A percentile compares a stretch with the other conserved stretches of the same genome.
These are phyloP conservation scores for Ambrosia trifida DNA, from an alignment of 129 eudicot species.

Conservation along the genomic window DNA sequence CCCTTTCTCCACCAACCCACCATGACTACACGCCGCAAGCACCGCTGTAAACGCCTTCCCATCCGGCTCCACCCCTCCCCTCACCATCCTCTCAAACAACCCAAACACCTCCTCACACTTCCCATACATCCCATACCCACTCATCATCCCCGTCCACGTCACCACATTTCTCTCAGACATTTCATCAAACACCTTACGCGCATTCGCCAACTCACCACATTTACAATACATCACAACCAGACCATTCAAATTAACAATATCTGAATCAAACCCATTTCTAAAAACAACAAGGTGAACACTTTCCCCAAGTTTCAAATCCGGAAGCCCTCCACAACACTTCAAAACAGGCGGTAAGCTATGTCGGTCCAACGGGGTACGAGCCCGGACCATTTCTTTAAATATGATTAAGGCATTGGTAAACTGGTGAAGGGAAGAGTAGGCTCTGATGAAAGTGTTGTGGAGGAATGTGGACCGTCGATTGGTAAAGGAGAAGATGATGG, in stretches of 20 bases:
- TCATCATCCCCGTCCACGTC: conserved; percentile 56
- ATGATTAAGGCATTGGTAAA: conserved; percentile 35
- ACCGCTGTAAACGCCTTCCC: conserved; percentile 30
- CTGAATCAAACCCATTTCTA: conserved; percentile 45
- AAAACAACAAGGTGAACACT: conserved; percentile 33
- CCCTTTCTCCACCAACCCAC: conserved; percentile 55
- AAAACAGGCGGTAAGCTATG: conserved; percentile 51
- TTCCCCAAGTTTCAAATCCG: conserved; percentile 40
- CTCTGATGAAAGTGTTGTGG: conserved; percentile 53
- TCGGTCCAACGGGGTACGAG: conserved; percentile 36
- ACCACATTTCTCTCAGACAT: conserved; percentile 53
- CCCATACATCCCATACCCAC: conserved; percentile 39
- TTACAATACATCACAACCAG: conserved; percentile 32
- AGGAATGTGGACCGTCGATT: conserved; percentile 55
- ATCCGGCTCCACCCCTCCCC: conserved; percentile 33
- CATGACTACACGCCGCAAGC: conserved; percentile 44
- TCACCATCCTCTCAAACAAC: conserved; percentile 35
- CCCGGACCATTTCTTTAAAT: conserved; percentile 45
- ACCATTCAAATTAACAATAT: conserved; percentile 31
- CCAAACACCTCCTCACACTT: conserved; percentile 33
- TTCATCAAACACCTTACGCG: conserved; percentile 43
- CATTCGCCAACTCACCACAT: conserved; percentile 30
- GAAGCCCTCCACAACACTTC: conserved; percentile 44
- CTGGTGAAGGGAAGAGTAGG: conserved; percentile 26
- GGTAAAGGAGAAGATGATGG: conserved; percentile 42